A percentile compares a stretch with the other conserved stretches of the same genome.
Evolutionary conservation across 305 asterid genomes (phyloP).

Genomic region (Rubia tinctorum): DNA sequence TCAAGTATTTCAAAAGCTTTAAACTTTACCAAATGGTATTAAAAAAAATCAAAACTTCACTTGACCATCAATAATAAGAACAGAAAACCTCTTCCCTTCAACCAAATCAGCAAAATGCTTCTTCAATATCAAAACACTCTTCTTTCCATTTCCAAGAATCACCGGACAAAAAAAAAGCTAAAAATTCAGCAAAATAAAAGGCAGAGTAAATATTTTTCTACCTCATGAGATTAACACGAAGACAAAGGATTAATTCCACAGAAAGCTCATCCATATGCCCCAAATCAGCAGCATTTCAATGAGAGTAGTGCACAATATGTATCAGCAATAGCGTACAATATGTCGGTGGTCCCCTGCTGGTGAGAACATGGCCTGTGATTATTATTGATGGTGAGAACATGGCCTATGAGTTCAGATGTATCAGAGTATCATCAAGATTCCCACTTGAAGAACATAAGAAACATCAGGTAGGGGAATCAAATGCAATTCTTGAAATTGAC

Average conservation of each 20-base stretch:
- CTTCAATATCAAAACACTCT: not conserved
- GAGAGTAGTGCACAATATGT: slow-evolving; percentile 93
- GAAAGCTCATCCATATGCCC: slow-evolving; percentile 99
- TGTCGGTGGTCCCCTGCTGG: too few relatives aligned
- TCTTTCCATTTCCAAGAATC: not conserved
- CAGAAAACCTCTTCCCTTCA: not conserved
- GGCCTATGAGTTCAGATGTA: too few relatives aligned
- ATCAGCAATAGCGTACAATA: too few relatives aligned
- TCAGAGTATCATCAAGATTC: too few relatives aligned
- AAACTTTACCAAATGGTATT: not conserved
- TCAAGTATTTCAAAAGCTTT: not conserved
- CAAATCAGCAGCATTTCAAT: slow-evolving; percentile 98
- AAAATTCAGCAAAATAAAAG: slow-evolving; percentile 2
- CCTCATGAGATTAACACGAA: slow-evolving; percentile 88
- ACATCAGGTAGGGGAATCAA: too few relatives aligned
- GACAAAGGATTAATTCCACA: slow-evolving; percentile 87
- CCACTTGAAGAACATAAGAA: too few relatives aligned
- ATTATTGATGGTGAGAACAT: too few relatives aligned
- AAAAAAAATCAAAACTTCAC: not conserved
- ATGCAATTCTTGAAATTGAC: too few relatives aligned
- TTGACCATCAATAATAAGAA: not conserved
- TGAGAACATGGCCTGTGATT: too few relatives aligned
- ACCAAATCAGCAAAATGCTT: not conserved
- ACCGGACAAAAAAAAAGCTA: not conserved
- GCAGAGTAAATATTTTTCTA: slow-evolving; percentile 22